Evolutionary conservation across 768 basidiomycete genomes (phyloP), one percentile per base, ranked within the genome.

Genomic region (Xerocomellus chrysenteron): DNA sequence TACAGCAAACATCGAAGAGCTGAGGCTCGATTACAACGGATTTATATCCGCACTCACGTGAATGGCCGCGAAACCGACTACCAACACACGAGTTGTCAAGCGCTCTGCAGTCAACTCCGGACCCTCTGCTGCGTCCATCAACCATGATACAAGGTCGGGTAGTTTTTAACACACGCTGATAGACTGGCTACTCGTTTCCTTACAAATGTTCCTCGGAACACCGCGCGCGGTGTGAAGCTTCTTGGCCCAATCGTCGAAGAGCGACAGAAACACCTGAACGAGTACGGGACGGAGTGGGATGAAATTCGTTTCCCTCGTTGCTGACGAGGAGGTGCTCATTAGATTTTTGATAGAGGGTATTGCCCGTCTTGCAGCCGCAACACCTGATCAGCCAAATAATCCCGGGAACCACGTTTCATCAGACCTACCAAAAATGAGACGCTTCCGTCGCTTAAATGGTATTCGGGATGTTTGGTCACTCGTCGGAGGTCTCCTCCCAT

Each of bases 361-460:
- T 21, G 21, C 21, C 21, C 21, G 80, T 80, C 86, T 88, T 59
- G 32, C 43, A 65, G 33, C 47, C 57, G 53, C 45, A 26, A 43
- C 40, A 8, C 36, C 7, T 24, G 49, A 43, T 67, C 47, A 64
- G 62, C 45, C 32, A 32, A 36, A 28, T 10, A 11, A 53, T 28
- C 21, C 33, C 30, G 5, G 13, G 14, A 6, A 28, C 5, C 28
- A 42, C 21, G n/a, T 10, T 33, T 12, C 8, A 57, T 33, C 39
- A 33, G 19, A 59, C 66, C 24, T 50, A 68, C 66, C 50, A 59
- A 6, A 32, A 68, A 62, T 0, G 59, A 58, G 2, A 69, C 41
- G 1, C 42, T 62, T 0, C 68, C 66, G 0, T 68, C 68, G 0
- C 0, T n/a, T 0, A 68, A 0, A 28, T 68, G 67, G 6, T 65